Conservation (phyloP, 441 rosid genomes). For the Bocquillonia castaneifolia region DNA sequence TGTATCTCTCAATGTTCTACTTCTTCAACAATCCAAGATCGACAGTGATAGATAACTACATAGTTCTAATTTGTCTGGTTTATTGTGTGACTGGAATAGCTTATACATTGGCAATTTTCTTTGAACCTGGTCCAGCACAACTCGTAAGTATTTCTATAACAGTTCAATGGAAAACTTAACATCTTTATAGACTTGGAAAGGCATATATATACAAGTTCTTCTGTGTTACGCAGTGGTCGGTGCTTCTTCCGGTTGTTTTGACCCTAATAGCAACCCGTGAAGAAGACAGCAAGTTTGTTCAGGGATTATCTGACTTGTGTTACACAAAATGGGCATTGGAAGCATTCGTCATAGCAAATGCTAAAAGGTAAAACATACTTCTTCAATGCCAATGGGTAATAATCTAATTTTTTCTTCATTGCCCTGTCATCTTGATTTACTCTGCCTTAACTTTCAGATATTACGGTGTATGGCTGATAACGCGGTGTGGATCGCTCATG, state of each 20-base stretch:
- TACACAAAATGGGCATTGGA: constrained; percentile 94
- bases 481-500: constrained; percentile 77
- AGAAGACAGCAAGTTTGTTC: constrained; percentile 32
- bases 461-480: constrained; percentile 86
- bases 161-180: too few relatives aligned
- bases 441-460: constrained; percentile 42
- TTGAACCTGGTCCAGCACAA: constrained; percentile 92
- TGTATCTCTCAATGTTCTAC: constrained; percentile 91
- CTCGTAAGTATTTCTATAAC: constrained; percentile 43
- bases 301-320: constrained; percentile 44
- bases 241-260: constrained; percentile 87
- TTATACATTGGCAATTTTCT: constrained; percentile 64
- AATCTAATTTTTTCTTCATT: neutral
- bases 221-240: constrained; percentile 70
- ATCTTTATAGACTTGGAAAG: too few relatives aligned
- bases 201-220: constrained; percentile 16
- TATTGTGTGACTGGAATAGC: constrained; percentile 93
- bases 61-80: constrained; percentile 72
- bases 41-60: constrained; percentile 60
- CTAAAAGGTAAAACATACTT: constrained; percentile 54
- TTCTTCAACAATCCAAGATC: constrained; percentile 96
- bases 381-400: neutral
- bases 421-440: neutral
- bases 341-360: constrained; percentile 90
- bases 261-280: constrained; percentile 69